Evolutionary conservation across 208 protist genomes (phyloP), one percentile per base, ranked within the genome.

Genomic region (Phytomonas francai): DNA sequence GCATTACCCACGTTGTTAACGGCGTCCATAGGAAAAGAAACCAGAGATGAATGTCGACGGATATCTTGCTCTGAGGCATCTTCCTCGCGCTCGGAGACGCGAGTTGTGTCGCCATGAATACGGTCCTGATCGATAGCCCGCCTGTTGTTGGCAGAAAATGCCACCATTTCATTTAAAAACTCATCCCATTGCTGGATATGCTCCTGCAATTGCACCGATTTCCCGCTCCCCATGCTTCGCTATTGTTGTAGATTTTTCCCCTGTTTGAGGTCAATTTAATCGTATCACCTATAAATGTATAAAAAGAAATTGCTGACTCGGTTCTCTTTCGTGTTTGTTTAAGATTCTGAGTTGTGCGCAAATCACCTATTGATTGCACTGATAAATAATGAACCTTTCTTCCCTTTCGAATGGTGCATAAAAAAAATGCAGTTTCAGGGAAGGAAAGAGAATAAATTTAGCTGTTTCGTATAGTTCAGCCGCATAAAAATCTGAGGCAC

Each of bases 131-230:
- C 85, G 3, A 87, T 67, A 14, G 70, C 51, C 22, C 76, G 74
- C 27, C 83, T 81, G 49, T 84, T 84, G n/a, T 70, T 75, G 60
- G 51, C 60, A n/a, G 76, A 79, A 42, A 94, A 59, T 57, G 79
- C 72, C 56, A 92, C 84, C 19, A 94, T 75, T 57, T 88, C 77
- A 29, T 61, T 45, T 9, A 94, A 78, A 27, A 86, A 80, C 0
- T 57, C 62, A 74, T 94, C 85, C 85, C 89, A 94, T 70, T 81
- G 82, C 39, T 73, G 72, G 61, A 94, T 76, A 78, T 94, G 86
- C 12, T 80, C 73, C 69, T 89, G 80, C 63, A 90, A 64, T 8
- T 73, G 77, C 0, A 72, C 67, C 30, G 80, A 83, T 54, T 54
- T 12, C 22, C 45, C 45, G 25, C 16, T 25, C 19, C 45, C 45